Conservation (phyloP, 768 basidiomycete species). For the Zangia roseola region DNA sequence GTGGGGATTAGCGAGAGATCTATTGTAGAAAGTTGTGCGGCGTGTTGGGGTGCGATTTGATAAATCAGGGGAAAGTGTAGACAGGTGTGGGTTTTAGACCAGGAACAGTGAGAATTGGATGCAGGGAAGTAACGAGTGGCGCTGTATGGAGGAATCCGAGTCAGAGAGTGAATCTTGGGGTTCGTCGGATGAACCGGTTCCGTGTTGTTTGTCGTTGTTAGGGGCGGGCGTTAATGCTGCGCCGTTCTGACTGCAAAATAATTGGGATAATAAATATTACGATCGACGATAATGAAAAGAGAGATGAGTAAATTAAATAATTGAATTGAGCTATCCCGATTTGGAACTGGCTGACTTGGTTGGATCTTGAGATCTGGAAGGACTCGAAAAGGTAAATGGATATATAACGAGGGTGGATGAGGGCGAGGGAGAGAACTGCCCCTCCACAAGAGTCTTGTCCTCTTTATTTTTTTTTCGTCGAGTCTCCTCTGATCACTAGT, state of each 20-base stretch:
- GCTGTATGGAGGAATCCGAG: no score
- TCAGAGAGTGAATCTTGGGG: slow-evolving; percentile 7
- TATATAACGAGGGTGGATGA: slow-evolving; percentile 27
- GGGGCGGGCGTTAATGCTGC: slow-evolving; percentile 22
- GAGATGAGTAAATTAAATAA: slow-evolving; percentile 32
- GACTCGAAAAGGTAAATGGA: slow-evolving; percentile 23
- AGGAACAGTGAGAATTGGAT: slow-evolving; percentile 14
- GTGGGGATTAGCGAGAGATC: slow-evolving; percentile 51
- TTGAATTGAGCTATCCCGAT: slow-evolving; percentile 25
- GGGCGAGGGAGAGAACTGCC: slow-evolving; percentile 5
- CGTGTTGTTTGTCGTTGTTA: slow-evolving; percentile 23
- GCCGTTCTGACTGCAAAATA: slow-evolving; percentile 21
- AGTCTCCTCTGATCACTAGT: neutral
- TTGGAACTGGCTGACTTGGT: slow-evolving; percentile 13
- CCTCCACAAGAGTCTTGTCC: slow-evolving; percentile 9
- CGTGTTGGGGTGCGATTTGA: slow-evolving; percentile 38
- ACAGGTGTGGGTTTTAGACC: slow-evolving; percentile 7
- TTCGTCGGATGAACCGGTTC: slow-evolving; percentile 22
- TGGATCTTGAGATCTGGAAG: slow-evolving; percentile 13
- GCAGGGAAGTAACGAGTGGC: no score
- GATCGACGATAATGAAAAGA: slow-evolving; percentile 36
- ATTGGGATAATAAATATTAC: slow-evolving; percentile 15
- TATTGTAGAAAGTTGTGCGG: slow-evolving; percentile 51
- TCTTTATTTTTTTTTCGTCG: slow-evolving; percentile 12
- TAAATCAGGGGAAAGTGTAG: slow-evolving; percentile 4